phyloP scores from a whole-genome alignment of 1,284 basidiomycete species.

The Cutaneotrichosporon daszewskae region DNA sequence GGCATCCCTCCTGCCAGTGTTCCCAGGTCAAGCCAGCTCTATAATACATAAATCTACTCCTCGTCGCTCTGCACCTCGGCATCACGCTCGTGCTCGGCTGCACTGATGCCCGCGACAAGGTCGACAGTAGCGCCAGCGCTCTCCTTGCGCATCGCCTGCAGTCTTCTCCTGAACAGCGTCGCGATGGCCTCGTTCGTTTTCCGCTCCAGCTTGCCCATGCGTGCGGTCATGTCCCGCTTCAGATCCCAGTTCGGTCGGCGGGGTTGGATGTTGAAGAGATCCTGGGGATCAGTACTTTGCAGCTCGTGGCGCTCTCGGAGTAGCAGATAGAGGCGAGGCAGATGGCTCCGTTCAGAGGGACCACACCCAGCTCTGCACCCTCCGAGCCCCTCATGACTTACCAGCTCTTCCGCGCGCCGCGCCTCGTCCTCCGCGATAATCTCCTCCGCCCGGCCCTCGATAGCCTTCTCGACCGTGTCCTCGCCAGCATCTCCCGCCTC shows the following conservation, averaged over 20 bases:
- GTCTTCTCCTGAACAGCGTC: constrained; percentile 61
- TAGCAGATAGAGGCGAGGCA: too few relatives aligned
- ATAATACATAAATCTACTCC: constrained; percentile 3
- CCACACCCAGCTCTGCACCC: not conserved
- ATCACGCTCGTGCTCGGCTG: constrained; percentile 40
- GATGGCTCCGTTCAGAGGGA: not conserved
- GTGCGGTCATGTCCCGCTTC: constrained; percentile 87
- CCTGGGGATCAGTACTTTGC: constrained; percentile 53
- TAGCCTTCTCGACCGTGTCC: constrained; percentile 78
- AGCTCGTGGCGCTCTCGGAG: too few relatives aligned
- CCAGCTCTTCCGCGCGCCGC: constrained; percentile 77
- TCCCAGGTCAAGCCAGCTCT: not conserved
- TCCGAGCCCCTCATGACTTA: constrained; percentile 46
- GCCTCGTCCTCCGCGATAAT: constrained; percentile 82
- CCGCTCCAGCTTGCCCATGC: constrained; percentile 78
- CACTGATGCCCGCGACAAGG: constrained; percentile 44
- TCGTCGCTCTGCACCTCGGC: constrained; percentile 7
- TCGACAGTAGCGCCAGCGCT: constrained; percentile 35
- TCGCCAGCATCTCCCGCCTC: constrained; percentile 55
- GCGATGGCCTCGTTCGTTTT: constrained; percentile 88
- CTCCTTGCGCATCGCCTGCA: constrained; percentile 41
- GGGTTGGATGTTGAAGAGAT: constrained; percentile 93
- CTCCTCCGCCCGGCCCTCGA: constrained; percentile 73
- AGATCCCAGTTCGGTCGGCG: constrained; percentile 96
- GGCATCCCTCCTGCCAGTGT: too few relatives aligned